Conservation (phyloP, 805 yeast species). For the Ogataea kodamae region DNA sequence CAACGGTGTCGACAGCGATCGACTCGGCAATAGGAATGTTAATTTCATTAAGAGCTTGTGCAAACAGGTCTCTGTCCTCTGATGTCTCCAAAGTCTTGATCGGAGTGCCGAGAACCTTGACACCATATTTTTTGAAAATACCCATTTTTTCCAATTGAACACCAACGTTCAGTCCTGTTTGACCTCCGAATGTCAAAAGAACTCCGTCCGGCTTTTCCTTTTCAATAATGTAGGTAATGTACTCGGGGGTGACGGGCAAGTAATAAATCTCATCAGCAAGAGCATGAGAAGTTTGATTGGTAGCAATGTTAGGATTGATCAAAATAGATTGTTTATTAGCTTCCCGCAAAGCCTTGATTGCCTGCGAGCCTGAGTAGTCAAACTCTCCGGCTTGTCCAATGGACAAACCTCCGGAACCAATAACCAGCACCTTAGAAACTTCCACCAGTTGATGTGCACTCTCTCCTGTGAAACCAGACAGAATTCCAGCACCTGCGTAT, state of each 20-base stretch:
- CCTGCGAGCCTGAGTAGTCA: slow-evolving; percentile 96
- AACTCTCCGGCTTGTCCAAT: slow-evolving; percentile 99
- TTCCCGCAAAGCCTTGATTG: slow-evolving; percentile 91
- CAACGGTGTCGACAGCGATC: slow-evolving; percentile 89
- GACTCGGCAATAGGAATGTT: slow-evolving; percentile 96
- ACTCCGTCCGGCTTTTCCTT: slow-evolving; percentile 97
- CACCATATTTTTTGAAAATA: slow-evolving; percentile 81
- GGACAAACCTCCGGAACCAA: slow-evolving; percentile 96
- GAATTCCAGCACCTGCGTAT: slow-evolving; percentile 62
- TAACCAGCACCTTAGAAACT: slow-evolving; percentile 80
- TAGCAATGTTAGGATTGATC: slow-evolving; percentile 94
- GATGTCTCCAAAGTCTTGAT: slow-evolving; percentile 93
- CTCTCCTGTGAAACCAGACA: slow-evolving; percentile 55
- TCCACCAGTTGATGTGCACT: slow-evolving; percentile 69
- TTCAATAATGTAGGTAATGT: slow-evolving; percentile 90
- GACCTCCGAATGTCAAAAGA: slow-evolving; percentile 96
- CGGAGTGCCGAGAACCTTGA: slow-evolving; percentile 97
- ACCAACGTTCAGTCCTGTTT: slow-evolving; percentile 95
- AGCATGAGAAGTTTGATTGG: slow-evolving; percentile 93
- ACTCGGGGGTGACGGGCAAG: slow-evolving; percentile 95
- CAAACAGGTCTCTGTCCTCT: slow-evolving; percentile 95
- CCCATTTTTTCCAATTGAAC: slow-evolving; percentile 94
- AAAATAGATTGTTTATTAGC: slow-evolving; percentile 81
- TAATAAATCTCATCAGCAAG: slow-evolving; percentile 94
- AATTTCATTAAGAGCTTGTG: slow-evolving; percentile 92